phyloP scores from a whole-genome alignment of 2,329 filamentous ascomycete genomes.

The Dothideomycetidae sp. region DNA sequence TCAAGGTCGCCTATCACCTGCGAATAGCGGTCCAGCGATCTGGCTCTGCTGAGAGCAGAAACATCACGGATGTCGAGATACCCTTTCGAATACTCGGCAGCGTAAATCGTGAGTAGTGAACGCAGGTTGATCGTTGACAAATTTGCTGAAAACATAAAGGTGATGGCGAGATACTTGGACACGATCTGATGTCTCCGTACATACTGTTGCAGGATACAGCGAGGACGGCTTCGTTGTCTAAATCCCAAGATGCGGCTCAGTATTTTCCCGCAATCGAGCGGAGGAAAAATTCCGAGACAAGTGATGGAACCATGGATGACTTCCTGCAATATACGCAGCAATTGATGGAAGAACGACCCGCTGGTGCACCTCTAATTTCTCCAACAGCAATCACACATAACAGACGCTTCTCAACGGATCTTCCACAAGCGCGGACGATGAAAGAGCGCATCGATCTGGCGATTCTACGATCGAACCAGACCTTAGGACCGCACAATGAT shows the following conservation, averaged over 20 bases:
- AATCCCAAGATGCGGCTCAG: conserved; percentile 7
- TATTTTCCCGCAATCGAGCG: conserved; percentile 16
- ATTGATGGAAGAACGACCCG: conserved; percentile 46
- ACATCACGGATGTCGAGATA: conserved; percentile 78
- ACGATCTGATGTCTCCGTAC: conserved; percentile 90
- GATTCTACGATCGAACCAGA: conserved; percentile 64
- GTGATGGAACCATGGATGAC: conserved; percentile 37
- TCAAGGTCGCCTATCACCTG: conserved; percentile 85
- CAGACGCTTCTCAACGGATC: conserved; percentile 36
- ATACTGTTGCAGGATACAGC: conserved; percentile 78
- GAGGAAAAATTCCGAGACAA: conserved; percentile 26
- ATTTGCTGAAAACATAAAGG: conserved; percentile 25
- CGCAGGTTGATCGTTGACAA: background rate
- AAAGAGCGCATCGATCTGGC: conserved; percentile 86
- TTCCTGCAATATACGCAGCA: conserved; percentile 68
- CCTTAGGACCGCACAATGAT: conserved; percentile 37
- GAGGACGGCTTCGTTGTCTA: conserved; percentile 30
- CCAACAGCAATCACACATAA: conserved; percentile 43
- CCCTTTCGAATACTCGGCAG: conserved; percentile 89
- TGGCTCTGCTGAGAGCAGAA: conserved; percentile 62
- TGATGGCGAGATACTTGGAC: conserved; percentile 74
- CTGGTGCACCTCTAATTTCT: conserved; percentile 50
- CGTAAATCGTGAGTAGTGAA: conserved; percentile 50
- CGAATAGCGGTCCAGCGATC: conserved; percentile 83
- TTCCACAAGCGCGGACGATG: conserved; percentile 34